Conservation (phyloP, 148 eudicot species). For the Spergularia marina region DNA sequence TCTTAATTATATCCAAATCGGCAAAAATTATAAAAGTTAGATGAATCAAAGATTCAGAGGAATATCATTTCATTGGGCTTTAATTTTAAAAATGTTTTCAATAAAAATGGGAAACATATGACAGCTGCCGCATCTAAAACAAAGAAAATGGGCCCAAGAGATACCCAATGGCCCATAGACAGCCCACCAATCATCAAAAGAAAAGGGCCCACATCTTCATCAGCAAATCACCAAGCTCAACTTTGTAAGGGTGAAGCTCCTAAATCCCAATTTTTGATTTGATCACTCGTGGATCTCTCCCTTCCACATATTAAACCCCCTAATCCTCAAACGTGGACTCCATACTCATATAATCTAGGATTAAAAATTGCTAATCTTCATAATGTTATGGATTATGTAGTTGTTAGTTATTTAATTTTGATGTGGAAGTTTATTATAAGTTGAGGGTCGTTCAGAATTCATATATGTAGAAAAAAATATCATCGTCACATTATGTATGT, state of each 20-base stretch:
- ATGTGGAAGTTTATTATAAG: too few species aligned
- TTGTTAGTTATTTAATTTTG: too few species aligned
- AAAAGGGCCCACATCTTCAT: slow-evolving; percentile 20
- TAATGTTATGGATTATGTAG: background rate
- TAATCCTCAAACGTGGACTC: slow-evolving; percentile 10
- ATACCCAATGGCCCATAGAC: slow-evolving; percentile 18
- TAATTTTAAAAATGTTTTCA: background rate
- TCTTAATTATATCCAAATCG: too few species aligned
- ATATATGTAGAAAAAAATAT: too few species aligned
- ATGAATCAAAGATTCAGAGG: background rate
- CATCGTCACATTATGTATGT: too few species aligned
- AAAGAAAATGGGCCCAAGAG: background rate
- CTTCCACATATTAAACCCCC: background rate
- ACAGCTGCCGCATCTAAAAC: background rate
- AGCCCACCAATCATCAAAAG: background rate
- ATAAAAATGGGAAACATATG: slow-evolving; percentile 4
- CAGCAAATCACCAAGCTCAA: slow-evolving; percentile 25
- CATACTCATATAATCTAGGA: background rate
- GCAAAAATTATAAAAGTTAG: background rate
- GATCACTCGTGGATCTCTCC: background rate
- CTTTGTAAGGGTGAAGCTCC: slow-evolving; percentile 10
- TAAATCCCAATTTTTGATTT: background rate
- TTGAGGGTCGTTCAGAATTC: too few species aligned
- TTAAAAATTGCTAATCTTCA: background rate
- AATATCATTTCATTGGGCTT: background rate